Conservation (phyloP, 1,284 basidiomycete genomes). For the Rhodotorula sp. region DNA sequence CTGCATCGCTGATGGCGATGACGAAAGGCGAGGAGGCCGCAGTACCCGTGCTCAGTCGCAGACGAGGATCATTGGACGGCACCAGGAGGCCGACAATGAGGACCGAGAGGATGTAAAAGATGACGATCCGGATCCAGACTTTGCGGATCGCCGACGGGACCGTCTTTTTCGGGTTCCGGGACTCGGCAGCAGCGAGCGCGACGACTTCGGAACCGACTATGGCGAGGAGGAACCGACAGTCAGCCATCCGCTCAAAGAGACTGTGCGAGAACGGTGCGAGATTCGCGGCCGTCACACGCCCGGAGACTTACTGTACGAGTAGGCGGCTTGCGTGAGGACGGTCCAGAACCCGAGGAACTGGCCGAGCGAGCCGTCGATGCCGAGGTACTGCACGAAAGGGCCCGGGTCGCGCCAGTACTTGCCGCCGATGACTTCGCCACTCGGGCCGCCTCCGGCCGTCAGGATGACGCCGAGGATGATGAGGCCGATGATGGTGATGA, state of each 20-base stretch:
- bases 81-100: constrained; percentile 63
- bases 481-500: constrained; percentile 59
- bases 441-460: constrained; percentile 49
- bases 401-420: constrained; percentile 41
- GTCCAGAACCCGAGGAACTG: constrained; percentile 41
- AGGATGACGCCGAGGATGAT: constrained; percentile 60
- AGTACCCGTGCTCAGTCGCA: constrained; percentile 53
- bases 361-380: constrained; percentile 53
- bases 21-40: constrained; percentile 41
- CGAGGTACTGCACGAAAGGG: constrained; percentile 42
- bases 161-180: constrained; percentile 53
- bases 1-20: constrained; percentile 39
- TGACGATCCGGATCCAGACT: constrained; percentile 68
- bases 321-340: constrained; percentile 58
- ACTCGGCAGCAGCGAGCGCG: constrained; percentile 67
- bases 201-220: constrained; percentile 57
- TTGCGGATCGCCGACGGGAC: constrained; percentile 66
- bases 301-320: constrained; percentile 61
- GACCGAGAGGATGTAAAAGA: constrained; percentile 64
- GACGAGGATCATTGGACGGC: constrained; percentile 62
- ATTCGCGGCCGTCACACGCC: too few relatives aligned
- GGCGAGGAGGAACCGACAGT: background rate
- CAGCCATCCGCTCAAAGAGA: background rate
- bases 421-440: constrained; percentile 28
- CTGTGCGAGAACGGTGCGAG: too few relatives aligned